These are phyloP conservation scores for Samsoniella hepiali DNA, from an alignment of 2,329 filamentous ascomycete species.

Conservation along the genomic window DNA sequence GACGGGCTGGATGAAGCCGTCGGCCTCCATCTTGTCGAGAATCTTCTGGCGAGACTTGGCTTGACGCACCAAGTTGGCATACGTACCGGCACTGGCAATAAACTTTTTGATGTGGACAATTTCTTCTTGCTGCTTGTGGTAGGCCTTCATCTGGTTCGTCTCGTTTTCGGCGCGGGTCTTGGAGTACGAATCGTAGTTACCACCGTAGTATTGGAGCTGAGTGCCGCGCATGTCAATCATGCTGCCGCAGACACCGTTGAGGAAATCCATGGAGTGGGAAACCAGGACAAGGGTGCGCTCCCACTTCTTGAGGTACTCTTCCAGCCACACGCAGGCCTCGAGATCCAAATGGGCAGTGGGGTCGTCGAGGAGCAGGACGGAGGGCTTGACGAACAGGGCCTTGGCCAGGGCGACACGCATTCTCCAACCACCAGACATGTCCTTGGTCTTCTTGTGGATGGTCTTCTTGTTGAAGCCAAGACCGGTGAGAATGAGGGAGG, in stretches of 20 bases:
- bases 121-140: conserved; percentile 98
- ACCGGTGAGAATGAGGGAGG: conserved; percentile 95
- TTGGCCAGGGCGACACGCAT: conserved; percentile 98
- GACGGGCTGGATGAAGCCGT: conserved; percentile 95
- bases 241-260: conserved; percentile 96
- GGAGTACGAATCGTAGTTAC: conserved; percentile 98
- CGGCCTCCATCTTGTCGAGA: conserved; percentile 99
- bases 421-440: conserved; percentile 99
- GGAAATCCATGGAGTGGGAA: conserved; percentile 97
- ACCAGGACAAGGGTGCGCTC: conserved; percentile 94
- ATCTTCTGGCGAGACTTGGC: conserved; percentile 99
- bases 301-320: conserved; percentile 99
- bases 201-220: conserved; percentile 93
- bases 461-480: conserved; percentile 98
- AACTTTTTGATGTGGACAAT: conserved; percentile 99
- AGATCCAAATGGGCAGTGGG: conserved; percentile 98
- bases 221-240: conserved; percentile 98
- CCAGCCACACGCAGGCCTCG: conserved; percentile 98
- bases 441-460: conserved; percentile 99
- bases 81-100: conserved; percentile 98
- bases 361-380: conserved; percentile 92
- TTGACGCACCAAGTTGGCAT: conserved; percentile 97
- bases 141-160: conserved; percentile 98
- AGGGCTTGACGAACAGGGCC: conserved; percentile 97
- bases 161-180: conserved; percentile 95